Evolutionary conservation across 768 basidiomycete species (phyloP).

Genomic region (Psilocybe cubensis): DNA sequence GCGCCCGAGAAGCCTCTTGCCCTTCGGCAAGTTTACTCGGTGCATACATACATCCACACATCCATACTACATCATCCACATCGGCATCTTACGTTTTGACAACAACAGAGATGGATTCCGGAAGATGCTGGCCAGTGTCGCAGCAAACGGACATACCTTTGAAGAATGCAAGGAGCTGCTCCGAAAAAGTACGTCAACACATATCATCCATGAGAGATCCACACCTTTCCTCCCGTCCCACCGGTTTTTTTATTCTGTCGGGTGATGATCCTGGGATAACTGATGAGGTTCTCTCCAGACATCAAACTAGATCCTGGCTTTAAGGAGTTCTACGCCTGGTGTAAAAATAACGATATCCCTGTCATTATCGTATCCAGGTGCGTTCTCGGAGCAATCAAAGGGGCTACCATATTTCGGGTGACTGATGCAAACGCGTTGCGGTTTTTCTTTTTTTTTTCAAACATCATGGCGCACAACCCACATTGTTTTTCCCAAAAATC

Average conservation of each 20-base stretch:
- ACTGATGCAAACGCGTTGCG: neutral
- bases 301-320: slow-evolving; percentile 90
- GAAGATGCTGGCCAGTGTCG: slow-evolving; percentile 83
- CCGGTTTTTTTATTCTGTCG: neutral
- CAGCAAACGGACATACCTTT: slow-evolving; percentile 74
- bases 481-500: too few species aligned
- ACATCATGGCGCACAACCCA: too few species aligned
- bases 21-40: neutral
- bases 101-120: slow-evolving; percentile 92
- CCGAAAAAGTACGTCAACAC: slow-evolving; percentile 55
- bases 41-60: neutral
- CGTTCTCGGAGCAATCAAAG: slow-evolving; percentile 3
- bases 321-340: slow-evolving; percentile 85
- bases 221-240: neutral
- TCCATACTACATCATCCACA: too few species aligned
- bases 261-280: slow-evolving; percentile 1
- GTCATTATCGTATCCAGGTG: slow-evolving; percentile 93
- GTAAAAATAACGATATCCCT: slow-evolving; percentile 79
- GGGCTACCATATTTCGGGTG: neutral
- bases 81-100: slow-evolving; percentile 11
- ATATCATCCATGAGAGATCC: neutral
- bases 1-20: neutral
- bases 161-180: slow-evolving; percentile 85
- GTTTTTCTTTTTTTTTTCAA: too few species aligned
- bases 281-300: slow-evolving; percentile 50